phyloP scores from a whole-genome alignment of 2,329 filamentous ascomycete genomes.

The Chaetomium globosum region DNA sequence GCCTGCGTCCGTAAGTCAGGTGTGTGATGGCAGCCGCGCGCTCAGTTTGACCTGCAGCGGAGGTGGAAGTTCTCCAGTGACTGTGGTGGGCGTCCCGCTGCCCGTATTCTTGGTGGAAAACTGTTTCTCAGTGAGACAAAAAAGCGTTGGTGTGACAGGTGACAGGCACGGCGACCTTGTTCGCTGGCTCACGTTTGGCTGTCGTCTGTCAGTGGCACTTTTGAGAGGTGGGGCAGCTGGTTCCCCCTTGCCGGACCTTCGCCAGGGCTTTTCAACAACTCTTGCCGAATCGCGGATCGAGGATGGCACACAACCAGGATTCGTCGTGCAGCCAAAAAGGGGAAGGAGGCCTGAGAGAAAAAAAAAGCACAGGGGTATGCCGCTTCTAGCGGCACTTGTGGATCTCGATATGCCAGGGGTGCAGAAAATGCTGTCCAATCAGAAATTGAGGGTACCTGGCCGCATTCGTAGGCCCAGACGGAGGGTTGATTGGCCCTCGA shows the following conservation, averaged over 20 bases:
- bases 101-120: constrained; percentile 14
- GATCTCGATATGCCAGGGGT: constrained; percentile 22
- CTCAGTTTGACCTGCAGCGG: constrained; percentile 18
- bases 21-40: constrained; percentile 23
- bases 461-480: constrained; percentile 19
- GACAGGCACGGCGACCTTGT: constrained; percentile 9
- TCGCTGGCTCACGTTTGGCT: constrained; percentile 3
- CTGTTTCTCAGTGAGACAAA: constrained; percentile 24
- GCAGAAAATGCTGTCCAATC: constrained; percentile 29
- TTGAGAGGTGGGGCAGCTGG: constrained; percentile 18
- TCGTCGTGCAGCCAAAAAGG: constrained; percentile 9
- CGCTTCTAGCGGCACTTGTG: constrained; percentile 15
- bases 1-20: background rate
- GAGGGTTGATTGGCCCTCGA: constrained; percentile 26
- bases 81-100: background rate
- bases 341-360: constrained; percentile 19
- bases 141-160: constrained; percentile 22
- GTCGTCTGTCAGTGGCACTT: constrained; percentile 21
- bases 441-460: constrained; percentile 27
- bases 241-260: constrained; percentile 2
- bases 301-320: constrained; percentile 2
- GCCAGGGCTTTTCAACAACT: constrained; percentile 2
- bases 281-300: constrained; percentile 19
- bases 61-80: background rate
- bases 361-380: constrained; percentile 19